phyloP scores from a whole-genome alignment of 2,329 filamentous ascomycete species.

The Calonectria pauciramosa region DNA sequence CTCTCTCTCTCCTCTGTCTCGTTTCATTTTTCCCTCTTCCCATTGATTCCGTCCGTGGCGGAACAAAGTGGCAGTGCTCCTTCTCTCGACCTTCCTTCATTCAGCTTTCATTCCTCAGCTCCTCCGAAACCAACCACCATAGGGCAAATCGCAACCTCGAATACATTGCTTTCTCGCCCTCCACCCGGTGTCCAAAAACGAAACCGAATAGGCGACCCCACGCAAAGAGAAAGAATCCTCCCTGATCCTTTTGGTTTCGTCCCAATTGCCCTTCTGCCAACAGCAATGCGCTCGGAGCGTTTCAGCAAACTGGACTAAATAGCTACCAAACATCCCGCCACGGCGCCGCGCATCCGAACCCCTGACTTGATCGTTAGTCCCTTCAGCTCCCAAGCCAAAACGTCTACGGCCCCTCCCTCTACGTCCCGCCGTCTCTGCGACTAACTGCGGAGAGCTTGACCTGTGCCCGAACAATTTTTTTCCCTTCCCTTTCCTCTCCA shows the following conservation, averaged over 20 bases:
- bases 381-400: constrained; percentile 7
- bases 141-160: neutral
- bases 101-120: constrained; percentile 11
- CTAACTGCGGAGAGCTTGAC: constrained; percentile 4
- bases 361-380: constrained; percentile 12
- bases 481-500: neutral
- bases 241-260: constrained; percentile 4
- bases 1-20: constrained; percentile 1
- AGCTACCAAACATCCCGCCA: constrained; percentile 18
- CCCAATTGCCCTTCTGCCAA: neutral
- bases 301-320: constrained; percentile 11
- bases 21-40: neutral
- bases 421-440: neutral
- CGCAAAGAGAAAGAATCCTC: neutral
- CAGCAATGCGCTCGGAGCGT: constrained; percentile 12
- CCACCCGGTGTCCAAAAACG: neutral
- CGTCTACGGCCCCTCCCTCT: neutral
- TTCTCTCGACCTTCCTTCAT: constrained; percentile 22
- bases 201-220: too few relatives aligned
- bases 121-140: neutral
- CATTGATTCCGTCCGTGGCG: constrained; percentile 2
- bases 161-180: neutral
- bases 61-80: constrained; percentile 6
- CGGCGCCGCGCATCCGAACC: constrained; percentile 13
- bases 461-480: neutral